phyloP scores from a whole-genome alignment of 2,329 filamentous ascomycete genomes.

The Fusarium nygamai region DNA sequence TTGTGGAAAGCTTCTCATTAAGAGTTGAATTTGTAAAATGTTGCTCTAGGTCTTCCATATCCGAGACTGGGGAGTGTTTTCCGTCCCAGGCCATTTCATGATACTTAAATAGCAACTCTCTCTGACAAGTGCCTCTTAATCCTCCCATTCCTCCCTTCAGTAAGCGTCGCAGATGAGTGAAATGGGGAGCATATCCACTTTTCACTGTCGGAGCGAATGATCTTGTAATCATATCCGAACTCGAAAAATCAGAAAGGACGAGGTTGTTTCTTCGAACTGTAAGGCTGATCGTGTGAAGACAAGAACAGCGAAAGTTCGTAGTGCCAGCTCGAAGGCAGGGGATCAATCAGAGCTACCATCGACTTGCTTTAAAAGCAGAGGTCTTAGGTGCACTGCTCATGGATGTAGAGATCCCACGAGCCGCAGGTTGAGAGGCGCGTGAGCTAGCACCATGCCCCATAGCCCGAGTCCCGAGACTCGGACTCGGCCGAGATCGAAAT shows the following conservation, averaged over 20 bases:
- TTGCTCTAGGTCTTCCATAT: not conserved
- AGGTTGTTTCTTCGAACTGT: not conserved
- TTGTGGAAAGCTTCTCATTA: not conserved
- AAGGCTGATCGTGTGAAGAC: not conserved
- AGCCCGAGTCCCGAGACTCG: not conserved
- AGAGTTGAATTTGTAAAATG: rapidly evolving
- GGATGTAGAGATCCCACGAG: not conserved
- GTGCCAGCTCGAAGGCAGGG: not conserved
- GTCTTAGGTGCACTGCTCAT: rapidly evolving
- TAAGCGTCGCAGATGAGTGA: not conserved
- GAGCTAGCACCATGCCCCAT: not conserved
- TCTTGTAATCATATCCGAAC: not conserved
- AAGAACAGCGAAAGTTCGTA: not conserved
- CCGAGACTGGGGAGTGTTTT: not conserved
- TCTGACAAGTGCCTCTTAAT: too few species aligned
- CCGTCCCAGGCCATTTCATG: too few species aligned
- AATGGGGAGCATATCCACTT: not conserved
- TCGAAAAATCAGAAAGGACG: not conserved
- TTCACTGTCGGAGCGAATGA: not conserved
- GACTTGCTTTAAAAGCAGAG: not conserved
- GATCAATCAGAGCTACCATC: not conserved
- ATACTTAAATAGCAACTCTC: not conserved
- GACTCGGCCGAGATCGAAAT: not conserved
- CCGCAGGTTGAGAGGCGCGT: too few species aligned
- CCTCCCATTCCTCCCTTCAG: not conserved